Evolutionary conservation across 176 grass and related monocot genomes (phyloP).

Genomic region (Zea luxurians): DNA sequence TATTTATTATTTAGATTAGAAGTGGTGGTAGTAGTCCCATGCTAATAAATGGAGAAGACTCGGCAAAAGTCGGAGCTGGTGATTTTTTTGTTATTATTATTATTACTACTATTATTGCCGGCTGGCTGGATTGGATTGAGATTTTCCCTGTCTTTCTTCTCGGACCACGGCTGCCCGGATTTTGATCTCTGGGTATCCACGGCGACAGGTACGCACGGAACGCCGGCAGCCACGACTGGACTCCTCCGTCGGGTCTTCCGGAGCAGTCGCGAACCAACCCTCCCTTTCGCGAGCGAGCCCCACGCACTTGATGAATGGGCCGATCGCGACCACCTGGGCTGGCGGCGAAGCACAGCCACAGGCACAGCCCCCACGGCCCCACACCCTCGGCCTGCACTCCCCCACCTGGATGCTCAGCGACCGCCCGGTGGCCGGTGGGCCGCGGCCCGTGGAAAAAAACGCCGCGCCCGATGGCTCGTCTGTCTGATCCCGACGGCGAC

Average conservation of each 20-base stretch:
- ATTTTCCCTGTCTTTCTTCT: not conserved
- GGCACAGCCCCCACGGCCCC: no score
- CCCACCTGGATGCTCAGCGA: not conserved
- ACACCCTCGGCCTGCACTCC: not conserved
- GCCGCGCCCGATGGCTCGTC: no score
- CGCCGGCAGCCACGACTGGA: not conserved
- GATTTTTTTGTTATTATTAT: no score
- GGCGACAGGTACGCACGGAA: not conserved
- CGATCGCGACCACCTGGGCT: not conserved
- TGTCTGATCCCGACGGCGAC: no score
- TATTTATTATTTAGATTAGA: no score
- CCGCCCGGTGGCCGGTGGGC: not conserved
- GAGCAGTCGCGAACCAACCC: not conserved
- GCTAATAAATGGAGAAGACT: no score
- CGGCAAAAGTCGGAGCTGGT: no score
- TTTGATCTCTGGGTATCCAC: not conserved
- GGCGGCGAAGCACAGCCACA: not conserved
- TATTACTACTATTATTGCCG: no score
- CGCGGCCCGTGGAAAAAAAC: no score
- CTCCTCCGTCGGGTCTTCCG: not conserved
- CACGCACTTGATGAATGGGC: not conserved
- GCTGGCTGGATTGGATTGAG: not conserved
- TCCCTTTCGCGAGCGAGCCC: not conserved
- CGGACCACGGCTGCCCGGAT: not conserved
- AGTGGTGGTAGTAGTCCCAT: no score